Base-by-base conservation (phyloP, 1,284 basidiomycete species). In the Moesziomyces parantarcticus region DNA sequence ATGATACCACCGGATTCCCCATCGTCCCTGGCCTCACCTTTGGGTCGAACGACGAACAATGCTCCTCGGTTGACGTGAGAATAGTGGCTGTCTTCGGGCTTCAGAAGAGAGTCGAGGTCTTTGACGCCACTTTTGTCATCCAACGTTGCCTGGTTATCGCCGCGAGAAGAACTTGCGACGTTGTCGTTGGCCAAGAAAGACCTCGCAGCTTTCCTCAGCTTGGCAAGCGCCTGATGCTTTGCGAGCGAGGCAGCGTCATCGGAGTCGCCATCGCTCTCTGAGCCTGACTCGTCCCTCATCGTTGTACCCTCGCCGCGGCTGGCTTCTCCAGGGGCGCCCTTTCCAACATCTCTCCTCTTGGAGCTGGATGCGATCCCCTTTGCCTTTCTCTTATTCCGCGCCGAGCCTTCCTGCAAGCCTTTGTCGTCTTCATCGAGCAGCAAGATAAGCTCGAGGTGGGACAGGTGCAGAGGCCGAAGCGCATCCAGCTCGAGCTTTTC, bases 1-100 rank as follows among this genome's bases (percentile, higher is more conserved):
- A 74, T 26, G 39, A 65, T 61, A 9, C 45, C 46, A 1, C 50
- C 36, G 5, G n/a, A 16, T 5, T 23, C 43, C 14, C 49, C 50
- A 29, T 14, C 21, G 1, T 44, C 45, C 11, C n/a, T 49, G n/a
- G 18, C 53, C 16, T 52, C 41, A 18, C 18, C 32, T 21, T 47
- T 58, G 13, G 51, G 48, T 7, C 56, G 45, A 2, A 74, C 71
- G 7, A 74, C 23, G 51, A 46, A 69, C 9, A 74, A 51, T 8
- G 65, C 71, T 20, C 71, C 71, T 10, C 71, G 71, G 36, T 74
- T 68, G 47, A 46, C 57, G 39, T 62, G 54, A 18, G 65, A 65
- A 41, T 69, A 74, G 32, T 74, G 65, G 40, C 58, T 74, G 45
- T 68, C 71, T 36, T 63, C 65, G 9, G 56, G 61, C 14, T 50